Evolutionary conservation across 2,329 filamentous ascomycete species (phyloP), one percentile per base, ranked within the genome.

Genomic region (Pezicula neosporulosa): DNA sequence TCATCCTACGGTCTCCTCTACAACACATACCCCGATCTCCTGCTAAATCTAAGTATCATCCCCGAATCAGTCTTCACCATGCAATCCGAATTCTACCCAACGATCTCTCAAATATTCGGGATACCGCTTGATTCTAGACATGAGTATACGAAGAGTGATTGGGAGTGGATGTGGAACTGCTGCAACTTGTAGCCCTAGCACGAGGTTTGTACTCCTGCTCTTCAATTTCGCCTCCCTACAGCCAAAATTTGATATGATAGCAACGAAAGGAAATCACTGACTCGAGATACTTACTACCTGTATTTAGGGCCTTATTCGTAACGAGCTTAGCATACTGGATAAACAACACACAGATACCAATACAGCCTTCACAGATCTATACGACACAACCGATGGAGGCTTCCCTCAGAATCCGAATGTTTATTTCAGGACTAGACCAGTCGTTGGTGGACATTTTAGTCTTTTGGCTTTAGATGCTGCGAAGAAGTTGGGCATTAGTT

Each of bases 1-100:
- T 87, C 87, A 13, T 89, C 86, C 47, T 92, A 88, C 87, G 90
- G 88, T 6, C 90, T 87, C 0, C 76, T 91, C 19, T 92, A 92
- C 69, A 90, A 89, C 58, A 76, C 91, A 12, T 93, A 86, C 68
- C 86, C 87, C 21, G 87, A 91, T 64, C 80, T 81, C 6, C 70
- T 86, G 42, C 76, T 87, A 27, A 86, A 84, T 68, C 87, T 87
- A 50, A 60, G 16, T 42, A 37, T 86, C 66, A 82, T 87, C 47
- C 82, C 83, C 1, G 72, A 77, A 49, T 72, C 76, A 59, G 76
- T 87, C 63, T 87, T 87, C 71, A 75, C 76, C 47, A 76, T 77
- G 33, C 83, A 87, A 60, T 83, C 79, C 0, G 68, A 75, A 39
- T 87, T 81, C 81, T 87, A 87, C 69, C 69, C 72, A 65, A 70